Conservation (phyloP, 2,329 filamentous ascomycete genomes). For the Paracoccidioides lutzii region DNA sequence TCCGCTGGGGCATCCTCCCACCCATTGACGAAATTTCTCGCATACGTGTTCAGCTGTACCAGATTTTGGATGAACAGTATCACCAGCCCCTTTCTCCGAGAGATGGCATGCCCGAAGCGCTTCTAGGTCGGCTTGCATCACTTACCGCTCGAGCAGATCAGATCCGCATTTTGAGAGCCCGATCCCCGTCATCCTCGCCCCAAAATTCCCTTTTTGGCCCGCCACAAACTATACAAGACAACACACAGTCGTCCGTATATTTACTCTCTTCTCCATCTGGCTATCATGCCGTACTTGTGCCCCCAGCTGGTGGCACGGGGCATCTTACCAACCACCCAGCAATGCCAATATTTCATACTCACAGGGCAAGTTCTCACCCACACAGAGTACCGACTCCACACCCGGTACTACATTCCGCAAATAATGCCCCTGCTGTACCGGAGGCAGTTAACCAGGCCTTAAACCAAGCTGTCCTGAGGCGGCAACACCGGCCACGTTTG, state of each 20-base stretch:
- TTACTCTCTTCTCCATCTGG: constrained; percentile 34
- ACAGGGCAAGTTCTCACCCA: neutral
- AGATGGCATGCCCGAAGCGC: constrained; percentile 16
- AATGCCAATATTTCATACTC: neutral
- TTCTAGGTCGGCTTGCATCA: constrained; percentile 20
- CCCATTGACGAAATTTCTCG: constrained; percentile 20
- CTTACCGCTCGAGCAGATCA: constrained; percentile 21
- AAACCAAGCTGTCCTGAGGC: constrained; percentile 1
- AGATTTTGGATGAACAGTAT: constrained; percentile 22
- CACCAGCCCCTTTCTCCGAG: constrained; percentile 15
- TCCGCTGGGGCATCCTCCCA: constrained; percentile 19
- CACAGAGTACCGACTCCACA: neutral
- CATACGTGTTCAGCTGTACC: constrained; percentile 20
- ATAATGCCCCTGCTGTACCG: neutral
- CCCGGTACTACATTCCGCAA: neutral
- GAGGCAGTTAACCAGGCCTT: neutral
- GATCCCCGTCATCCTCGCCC: constrained; percentile 4
- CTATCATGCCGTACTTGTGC: constrained; percentile 33
- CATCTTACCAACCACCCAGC: neutral
- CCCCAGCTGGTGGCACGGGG: constrained; percentile 22
- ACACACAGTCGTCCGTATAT: constrained; percentile 21
- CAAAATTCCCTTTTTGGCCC: constrained; percentile 12
- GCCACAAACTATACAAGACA: constrained; percentile 2
- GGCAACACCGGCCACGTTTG: neutral
- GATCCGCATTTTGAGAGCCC: constrained; percentile 17